Evolutionary conservation across 192 early-diverging fungal genomes (phyloP), one percentile per base, ranked within the genome.

Genomic region (Coemansia sp.): DNA sequence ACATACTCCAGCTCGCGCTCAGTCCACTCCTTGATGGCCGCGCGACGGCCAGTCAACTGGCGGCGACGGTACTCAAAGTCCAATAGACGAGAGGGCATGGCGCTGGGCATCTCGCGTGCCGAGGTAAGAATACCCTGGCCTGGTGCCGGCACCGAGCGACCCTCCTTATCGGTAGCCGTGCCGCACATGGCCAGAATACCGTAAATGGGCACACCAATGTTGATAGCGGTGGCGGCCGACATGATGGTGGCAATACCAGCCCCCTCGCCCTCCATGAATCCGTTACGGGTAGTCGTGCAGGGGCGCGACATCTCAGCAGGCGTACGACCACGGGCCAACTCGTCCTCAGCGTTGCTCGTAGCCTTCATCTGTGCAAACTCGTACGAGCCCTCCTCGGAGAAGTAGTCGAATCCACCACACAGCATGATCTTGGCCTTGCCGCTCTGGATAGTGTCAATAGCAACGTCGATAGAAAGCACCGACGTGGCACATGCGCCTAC

Each of bases 351-450:
- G 73, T 90, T 93, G 70, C 88, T 89, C 12, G 96, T 98, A 32
- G 96, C 96, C 86, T 94, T 94, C 96, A 98, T 98, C 88, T 97
- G 95, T 66, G 94, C 95, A 84, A 98, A 98, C 84, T 98, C 96
- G 71, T 93, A 92, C 29, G 91, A 92, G 42, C 93, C 93, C 73
- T 98, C 94, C 76, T 95, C 95, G 59, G 90, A 90, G 84, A 94
- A 94, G 65, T 94, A 94, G 68, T 98, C 96, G 73, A 92, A 93
- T 34, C 90, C 96, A 77, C 96, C 96, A 38, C 93, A 94, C 62
- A 98, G 78, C 75, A 95, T 91, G 63, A 98, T 88, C 79, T 93
- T 92, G 55, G 96, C 96, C 84, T 94, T 95, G 65, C 95, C 95
- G 34, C 82, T 79, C 57, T 91, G 84, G 50, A 98, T 94, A 8